Evolutionary conservation across 768 basidiomycete genomes (phyloP).

Genomic region (Trametes punicea): DNA sequence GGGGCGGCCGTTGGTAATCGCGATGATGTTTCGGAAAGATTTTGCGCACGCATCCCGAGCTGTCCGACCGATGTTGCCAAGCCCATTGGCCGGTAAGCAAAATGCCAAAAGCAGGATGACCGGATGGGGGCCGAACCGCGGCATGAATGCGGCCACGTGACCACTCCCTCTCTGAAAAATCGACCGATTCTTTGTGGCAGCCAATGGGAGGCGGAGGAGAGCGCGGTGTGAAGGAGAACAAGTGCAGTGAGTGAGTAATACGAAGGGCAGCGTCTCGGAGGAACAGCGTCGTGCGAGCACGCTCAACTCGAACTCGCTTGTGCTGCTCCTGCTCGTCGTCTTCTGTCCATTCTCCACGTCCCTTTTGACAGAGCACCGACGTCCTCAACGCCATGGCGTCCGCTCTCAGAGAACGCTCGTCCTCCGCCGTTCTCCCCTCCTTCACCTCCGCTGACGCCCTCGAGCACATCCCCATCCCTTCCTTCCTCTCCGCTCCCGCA

Average conservation of each 20-base stretch:
- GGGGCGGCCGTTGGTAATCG: too few relatives aligned
- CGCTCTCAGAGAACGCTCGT: slow-evolving; percentile 31
- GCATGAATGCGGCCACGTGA: slow-evolving; percentile 11
- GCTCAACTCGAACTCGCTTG: background rate
- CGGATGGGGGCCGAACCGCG: slow-evolving; percentile 1
- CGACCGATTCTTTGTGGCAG: slow-evolving; percentile 13
- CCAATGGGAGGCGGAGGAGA: slow-evolving; percentile 12
- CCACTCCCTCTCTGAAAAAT: too few relatives aligned
- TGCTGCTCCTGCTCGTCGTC: background rate
- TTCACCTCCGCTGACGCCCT: slow-evolving; percentile 39
- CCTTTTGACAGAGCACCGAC: slow-evolving; percentile 14
- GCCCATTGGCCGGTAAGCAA: background rate
- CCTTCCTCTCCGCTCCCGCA: slow-evolving; percentile 37
- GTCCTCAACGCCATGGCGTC: slow-evolving; percentile 31
- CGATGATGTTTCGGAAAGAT: too few relatives aligned
- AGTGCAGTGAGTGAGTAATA: slow-evolving; percentile 5
- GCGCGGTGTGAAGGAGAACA: slow-evolving; percentile 5
- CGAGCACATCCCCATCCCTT: slow-evolving; percentile 46
- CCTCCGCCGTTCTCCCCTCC: slow-evolving; percentile 39
- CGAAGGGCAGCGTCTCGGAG: too few relatives aligned
- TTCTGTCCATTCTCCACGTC: slow-evolving; percentile 2
- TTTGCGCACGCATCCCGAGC: too few relatives aligned
- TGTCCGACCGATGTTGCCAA: too few relatives aligned
- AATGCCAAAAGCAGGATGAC: background rate
- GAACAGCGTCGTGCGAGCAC: too few relatives aligned